phyloP scores from a whole-genome alignment of 768 basidiomycete species.

The Calocybe indica region DNA sequence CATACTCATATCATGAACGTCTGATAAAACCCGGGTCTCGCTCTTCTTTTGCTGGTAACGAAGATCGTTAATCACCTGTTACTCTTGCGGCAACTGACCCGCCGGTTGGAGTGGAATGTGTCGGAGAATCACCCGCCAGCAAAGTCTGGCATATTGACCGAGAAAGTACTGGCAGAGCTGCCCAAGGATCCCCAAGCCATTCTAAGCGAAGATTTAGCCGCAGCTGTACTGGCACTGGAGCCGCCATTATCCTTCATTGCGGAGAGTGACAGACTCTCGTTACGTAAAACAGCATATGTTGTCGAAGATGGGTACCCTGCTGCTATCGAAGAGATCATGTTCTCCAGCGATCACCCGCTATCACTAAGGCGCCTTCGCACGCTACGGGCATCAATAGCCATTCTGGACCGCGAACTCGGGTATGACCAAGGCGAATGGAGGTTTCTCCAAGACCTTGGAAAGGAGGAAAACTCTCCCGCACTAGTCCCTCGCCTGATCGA shows the following conservation, averaged over 20 bases:
- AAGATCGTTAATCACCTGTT: conserved; percentile 74
- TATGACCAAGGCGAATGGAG: conserved; percentile 50
- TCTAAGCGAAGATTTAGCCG: conserved; percentile 51
- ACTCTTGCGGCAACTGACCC: conserved; percentile 64
- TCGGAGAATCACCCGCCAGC: conserved; percentile 55
- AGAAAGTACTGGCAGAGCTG: conserved; percentile 60
- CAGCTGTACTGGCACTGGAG: conserved; percentile 51
- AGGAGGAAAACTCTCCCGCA: conserved; percentile 51
- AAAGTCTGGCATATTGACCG: conserved; percentile 59
- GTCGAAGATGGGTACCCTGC: conserved; percentile 61
- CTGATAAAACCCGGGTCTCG: background rate
- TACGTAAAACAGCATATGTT: conserved; percentile 61
- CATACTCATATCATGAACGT: background rate
- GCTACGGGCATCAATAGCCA: conserved; percentile 57
- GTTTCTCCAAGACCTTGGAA: conserved; percentile 49
- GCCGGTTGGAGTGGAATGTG: conserved; percentile 70
- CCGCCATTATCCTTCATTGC: conserved; percentile 58
- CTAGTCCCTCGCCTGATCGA: conserved; percentile 53
- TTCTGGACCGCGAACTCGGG: conserved; percentile 47
- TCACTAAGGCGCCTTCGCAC: conserved; percentile 48
- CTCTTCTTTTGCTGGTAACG: conserved; percentile 7
- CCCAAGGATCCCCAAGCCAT: conserved; percentile 55
- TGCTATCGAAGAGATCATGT: conserved; percentile 57
- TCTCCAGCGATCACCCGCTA: conserved; percentile 43
- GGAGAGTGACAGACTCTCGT: conserved; percentile 49